phyloP scores from a whole-genome alignment of 2,329 filamentous ascomycete genomes.

The Penicillium sp. region DNA sequence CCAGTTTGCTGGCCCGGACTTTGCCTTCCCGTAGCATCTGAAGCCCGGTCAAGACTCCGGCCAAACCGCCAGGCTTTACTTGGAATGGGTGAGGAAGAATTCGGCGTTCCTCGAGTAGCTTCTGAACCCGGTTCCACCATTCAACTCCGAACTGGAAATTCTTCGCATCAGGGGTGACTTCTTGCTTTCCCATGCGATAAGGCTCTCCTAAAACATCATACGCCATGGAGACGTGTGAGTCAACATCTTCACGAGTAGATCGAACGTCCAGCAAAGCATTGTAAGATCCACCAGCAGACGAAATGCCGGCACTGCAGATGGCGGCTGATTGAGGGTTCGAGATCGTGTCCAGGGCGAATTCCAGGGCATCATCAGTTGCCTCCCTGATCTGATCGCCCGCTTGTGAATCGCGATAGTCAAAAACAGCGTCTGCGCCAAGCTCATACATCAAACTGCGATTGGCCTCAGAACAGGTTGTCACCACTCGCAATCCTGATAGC shows the following conservation, averaged over 20 bases:
- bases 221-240: constrained; percentile 18
- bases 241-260: constrained; percentile 16
- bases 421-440: constrained; percentile 31
- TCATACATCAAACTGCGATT: constrained; percentile 17
- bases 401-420: constrained; percentile 30
- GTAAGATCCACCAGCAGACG: constrained; percentile 16
- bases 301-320: constrained; percentile 19
- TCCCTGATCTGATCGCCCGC: constrained; percentile 26
- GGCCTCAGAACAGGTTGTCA: constrained; percentile 21
- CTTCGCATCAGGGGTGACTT: constrained; percentile 4
- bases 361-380: constrained; percentile 16
- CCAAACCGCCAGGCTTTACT: constrained; percentile 15
- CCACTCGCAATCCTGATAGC: constrained; percentile 22
- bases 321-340: constrained; percentile 16
- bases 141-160: constrained; percentile 14
- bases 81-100: constrained; percentile 17
- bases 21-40: constrained; percentile 18
- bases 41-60: constrained; percentile 14
- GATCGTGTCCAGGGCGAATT: constrained; percentile 20
- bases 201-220: constrained; percentile 19
- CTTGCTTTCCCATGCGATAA: constrained; percentile 13
- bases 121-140: constrained; percentile 12
- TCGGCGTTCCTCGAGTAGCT: constrained; percentile 11
- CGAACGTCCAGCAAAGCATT: constrained; percentile 15
- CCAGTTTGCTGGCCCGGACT: constrained; percentile 20